Percentiles rank a stretch among this genome's conserved stretches.
phyloP scores from a whole-genome alignment of 352 stramenopile species.

The Globisporangium splendens region DNA sequence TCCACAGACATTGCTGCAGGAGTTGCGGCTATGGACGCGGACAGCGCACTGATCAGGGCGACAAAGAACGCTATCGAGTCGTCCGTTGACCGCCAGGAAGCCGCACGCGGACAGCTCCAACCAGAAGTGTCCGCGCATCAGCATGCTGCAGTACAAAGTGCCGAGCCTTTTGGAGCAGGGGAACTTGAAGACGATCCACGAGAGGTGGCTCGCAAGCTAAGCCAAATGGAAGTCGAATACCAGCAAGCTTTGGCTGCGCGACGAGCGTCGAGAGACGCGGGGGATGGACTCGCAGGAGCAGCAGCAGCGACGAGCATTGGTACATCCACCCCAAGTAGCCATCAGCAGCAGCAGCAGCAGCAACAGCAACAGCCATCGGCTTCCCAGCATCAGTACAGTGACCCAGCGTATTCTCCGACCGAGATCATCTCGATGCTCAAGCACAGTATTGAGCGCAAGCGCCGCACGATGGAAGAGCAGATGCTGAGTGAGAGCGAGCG shows the following conservation, averaged over 20 bases:
- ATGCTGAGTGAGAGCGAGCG: conserved; percentile 50
- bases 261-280: conserved; percentile 2
- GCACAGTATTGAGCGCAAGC: conserved; percentile 53
- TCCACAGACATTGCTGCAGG: neutral
- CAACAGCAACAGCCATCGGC: neutral
- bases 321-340: neutral
- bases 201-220: conserved; percentile 28
- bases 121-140: neutral
- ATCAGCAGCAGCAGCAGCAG: conserved; percentile 1
- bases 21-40: neutral
- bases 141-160: neutral
- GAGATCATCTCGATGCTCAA: conserved; percentile 49
- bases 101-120: neutral
- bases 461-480: conserved; percentile 40
- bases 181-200: conserved; percentile 3
- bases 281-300: neutral
- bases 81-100: conserved; percentile 1
- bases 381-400: neutral
- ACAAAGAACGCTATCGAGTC: neutral
- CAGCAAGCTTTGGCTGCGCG: conserved; percentile 18
- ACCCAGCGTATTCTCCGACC: neutral
- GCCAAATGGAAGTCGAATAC: conserved; percentile 44
- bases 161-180: neutral
- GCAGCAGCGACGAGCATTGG: neutral
- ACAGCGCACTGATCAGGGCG: neutral